Base-by-base conservation (phyloP, 441 rosid species). In the Kokia cookei region DNA sequence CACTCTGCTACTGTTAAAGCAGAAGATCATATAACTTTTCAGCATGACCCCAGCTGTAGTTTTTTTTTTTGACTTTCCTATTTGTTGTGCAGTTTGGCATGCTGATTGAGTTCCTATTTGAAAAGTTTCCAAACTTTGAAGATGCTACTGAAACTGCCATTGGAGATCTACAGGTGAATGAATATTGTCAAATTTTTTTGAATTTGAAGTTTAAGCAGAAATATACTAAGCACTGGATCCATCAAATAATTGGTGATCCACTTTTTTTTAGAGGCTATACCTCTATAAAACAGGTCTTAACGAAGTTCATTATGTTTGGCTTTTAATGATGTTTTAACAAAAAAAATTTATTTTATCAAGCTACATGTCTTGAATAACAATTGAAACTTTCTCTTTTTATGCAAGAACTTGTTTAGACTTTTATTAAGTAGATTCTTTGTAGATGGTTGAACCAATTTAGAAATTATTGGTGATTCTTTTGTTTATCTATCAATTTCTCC, bases 61-160 rank as follows among this genome's bases (percentile, higher is more conserved):
- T 3, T 13, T 26, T 47, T 47, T 45, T 68, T 73, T 71, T 24
- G 63, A 67, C 13, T 76, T 63, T 40, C 5, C 11, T 64, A 37
- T 71, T 55, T 76, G 17, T 58, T 65, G 76, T 85, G 85, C 92
- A 95, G 99, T 96, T 96, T 77, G 99, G 98, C 42, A 95, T 95
- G 99, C 76, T 93, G 83, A 93, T 95, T 77, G 99, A 95, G 79
- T 89, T 78, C 78, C 95, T 93, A 65, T 95, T 95, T 73, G 97
- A 93, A 66, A 86, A 82, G 80, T 89, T 88, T 63, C 93, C 97
- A 5, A 86, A 89, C 77, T 71, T 79, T 43, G 94, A 93, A 73
- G 89, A 85, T 65, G 88, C 83, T 53, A 89, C 82, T 69, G 97
- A 89, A 81, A 69, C 84, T 55, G 96, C 94, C 11, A 93, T 95